Conservation (phyloP, 2,329 filamentous ascomycete species). For the Alternaria brassicae region DNA sequence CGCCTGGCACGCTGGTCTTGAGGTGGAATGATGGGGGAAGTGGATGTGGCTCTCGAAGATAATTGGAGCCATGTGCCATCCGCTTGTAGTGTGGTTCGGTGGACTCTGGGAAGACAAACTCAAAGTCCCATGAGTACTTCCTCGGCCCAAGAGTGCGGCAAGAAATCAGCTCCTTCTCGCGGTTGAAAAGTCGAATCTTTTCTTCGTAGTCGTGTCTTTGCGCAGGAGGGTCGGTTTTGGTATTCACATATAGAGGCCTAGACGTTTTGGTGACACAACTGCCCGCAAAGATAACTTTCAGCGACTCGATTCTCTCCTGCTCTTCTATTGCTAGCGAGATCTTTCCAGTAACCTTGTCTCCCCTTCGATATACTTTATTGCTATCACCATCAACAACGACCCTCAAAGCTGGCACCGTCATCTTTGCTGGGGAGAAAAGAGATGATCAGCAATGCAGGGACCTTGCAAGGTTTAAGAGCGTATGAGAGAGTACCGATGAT, state of each 20-base stretch:
- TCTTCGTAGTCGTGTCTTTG: slow-evolving; percentile 38
- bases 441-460: slow-evolving; percentile 40
- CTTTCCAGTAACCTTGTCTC: slow-evolving; percentile 46
- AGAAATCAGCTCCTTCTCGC: slow-evolving; percentile 34
- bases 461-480: slow-evolving; percentile 31
- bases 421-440: slow-evolving; percentile 23
- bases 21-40: slow-evolving; percentile 45
- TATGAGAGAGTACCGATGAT: slow-evolving; percentile 14
- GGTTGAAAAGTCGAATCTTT: slow-evolving; percentile 39
- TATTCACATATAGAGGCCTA: slow-evolving; percentile 31
- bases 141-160: slow-evolving; percentile 28
- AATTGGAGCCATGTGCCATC: slow-evolving; percentile 38
- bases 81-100: slow-evolving; percentile 40
- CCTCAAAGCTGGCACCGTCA: slow-evolving; percentile 38
- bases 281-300: slow-evolving; percentile 43
- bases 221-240: slow-evolving; percentile 21
- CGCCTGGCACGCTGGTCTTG: slow-evolving; percentile 34
- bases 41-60: slow-evolving; percentile 40
- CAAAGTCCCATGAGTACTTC: slow-evolving; percentile 45
- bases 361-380: slow-evolving; percentile 38
- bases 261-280: slow-evolving; percentile 44
- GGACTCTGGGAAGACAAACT: slow-evolving; percentile 45
- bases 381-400: slow-evolving; percentile 43
- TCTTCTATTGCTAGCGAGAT: slow-evolving; percentile 38
- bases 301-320: slow-evolving; percentile 35